Base-by-base conservation (phyloP, 163 green algal genomes). In the Scenedesmus sp. region DNA sequence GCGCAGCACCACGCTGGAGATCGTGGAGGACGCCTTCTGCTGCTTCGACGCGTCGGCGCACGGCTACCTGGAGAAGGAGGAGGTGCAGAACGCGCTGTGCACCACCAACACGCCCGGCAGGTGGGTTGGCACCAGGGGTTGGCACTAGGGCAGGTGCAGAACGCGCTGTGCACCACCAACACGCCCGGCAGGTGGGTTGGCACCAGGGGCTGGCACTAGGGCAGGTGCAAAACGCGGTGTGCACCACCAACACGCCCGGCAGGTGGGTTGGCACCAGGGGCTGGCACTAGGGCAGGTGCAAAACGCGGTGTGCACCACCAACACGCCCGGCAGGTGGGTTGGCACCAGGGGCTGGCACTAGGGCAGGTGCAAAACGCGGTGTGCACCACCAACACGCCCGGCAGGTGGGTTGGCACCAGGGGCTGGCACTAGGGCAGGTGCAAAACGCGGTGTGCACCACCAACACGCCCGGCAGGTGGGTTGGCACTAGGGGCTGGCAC, bases 11-110 rank as follows among this genome's bases (percentile, higher is more conserved):
- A 89, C 89, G 26, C 89, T 92, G 46, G 68, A 89, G 70, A 92
- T 92, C 33, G 70, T 90, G 5, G 89, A 92, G 89, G 89, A 92
- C 40, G 89, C 89, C 33, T 92, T 92, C 83, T 92, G 82, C 89
- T 92, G 89, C 89, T 89, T 92, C n/a, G 89, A 92, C 84, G 89
- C 89, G 7, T 86, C 65, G 33, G 82, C 44, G 20, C 82, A 92
- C 86, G 89, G 89, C 65, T 89, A 87, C 89, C 82, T 92, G 37
- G 89, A 89, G 49, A 68, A 35, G 13, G 49, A 80, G 37, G 89
- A 92, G 53, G 89, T 92, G 35, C 13, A 46, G 43, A 49, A 68
- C 3, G 89, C 83, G 49, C 82, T 92, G 10, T 90, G 68, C 82
- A 81, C 51, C 40, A 86, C 51, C 49, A 90, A 26, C 68, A 92